Evolutionary conservation across 2,329 filamentous ascomycete genomes (phyloP).

Genomic region (Penicillium sp.): DNA sequence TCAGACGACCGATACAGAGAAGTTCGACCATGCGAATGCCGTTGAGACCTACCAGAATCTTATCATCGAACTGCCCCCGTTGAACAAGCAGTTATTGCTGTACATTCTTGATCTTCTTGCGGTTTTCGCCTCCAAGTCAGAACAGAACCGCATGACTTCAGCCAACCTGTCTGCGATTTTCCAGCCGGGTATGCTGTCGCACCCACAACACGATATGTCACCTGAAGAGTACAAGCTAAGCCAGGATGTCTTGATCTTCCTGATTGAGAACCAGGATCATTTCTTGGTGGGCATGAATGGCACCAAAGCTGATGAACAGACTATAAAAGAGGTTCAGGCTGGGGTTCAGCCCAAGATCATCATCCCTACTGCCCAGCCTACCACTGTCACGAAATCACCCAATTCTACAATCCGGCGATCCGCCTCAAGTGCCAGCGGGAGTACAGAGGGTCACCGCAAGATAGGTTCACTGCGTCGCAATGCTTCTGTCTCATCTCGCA

Average conservation of each 20-base stretch:
- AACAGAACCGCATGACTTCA: conserved; percentile 95
- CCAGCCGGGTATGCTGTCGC: conserved; percentile 92
- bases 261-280: conserved; percentile 98
- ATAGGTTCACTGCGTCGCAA: conserved; percentile 78
- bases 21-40: conserved; percentile 71
- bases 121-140: conserved; percentile 94
- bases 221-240: conserved; percentile 92
- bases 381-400: conserved; percentile 25
- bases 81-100: conserved; percentile 89
- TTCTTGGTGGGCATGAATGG: conserved; percentile 98
- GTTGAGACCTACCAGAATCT: conserved; percentile 83
- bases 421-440: conserved; percentile 83
- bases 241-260: conserved; percentile 94
- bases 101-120: conserved; percentile 95
- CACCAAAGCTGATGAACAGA: conserved; percentile 89
- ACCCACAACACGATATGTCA: conserved; percentile 92
- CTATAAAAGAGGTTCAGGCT: conserved; percentile 67
- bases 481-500: conserved; percentile 86
- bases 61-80: conserved; percentile 86
- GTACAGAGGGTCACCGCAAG: conserved; percentile 80
- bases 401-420: conserved; percentile 66
- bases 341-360: conserved; percentile 46
- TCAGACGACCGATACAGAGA: conserved; percentile 69
- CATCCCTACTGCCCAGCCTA: background rate
- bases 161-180: conserved; percentile 95